Evolutionary conservation across 2,329 filamentous ascomycete species (phyloP), one percentile per base, ranked within the genome.

Genomic region (Claviceps monticola): DNA sequence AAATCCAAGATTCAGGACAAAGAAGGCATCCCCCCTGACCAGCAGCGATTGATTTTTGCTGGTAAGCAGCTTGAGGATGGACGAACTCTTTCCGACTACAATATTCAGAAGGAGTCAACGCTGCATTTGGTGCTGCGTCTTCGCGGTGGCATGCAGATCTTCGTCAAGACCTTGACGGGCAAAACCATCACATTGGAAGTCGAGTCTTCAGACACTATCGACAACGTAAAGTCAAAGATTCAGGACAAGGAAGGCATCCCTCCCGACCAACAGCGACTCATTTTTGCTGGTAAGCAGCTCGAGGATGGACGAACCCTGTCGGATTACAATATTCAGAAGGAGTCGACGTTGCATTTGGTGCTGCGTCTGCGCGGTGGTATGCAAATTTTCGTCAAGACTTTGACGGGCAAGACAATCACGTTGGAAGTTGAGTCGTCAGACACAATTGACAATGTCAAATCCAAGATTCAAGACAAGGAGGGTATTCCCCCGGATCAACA

Each of bases 241-340:
- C 86, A 91, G 62, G 86, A 91, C 60, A 91, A 91, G 79, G 86
- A 91, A 71, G 90, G 90, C 21, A 95, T 96, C 51, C 90, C 90
- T 26, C 90, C 90, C 1, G 90, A 95, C 69, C 90, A 95, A 70
- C 90, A 95, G 71, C 88, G 90, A 61, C 74, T 95, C 11, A 95
- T 95, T 65, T 95, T 95, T 57, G 88, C 89, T 46, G 89, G 89
- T 54, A 95, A 95, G 80, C 88, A 95, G 70, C 72, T 95, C 1
- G 88, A 95, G 67, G 89, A 96, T 60, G 90, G 90, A 49, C 86
- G 90, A 19, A 96, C 90, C 0, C 75, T 96, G 0, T 86, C 81
- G 48, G 91, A 96, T 67, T 96, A 96, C 80, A 96, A 96, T 74
- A 96, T 96, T 47, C 91, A 97, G 69, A 91, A 91, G 73, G 87